These are phyloP conservation scores for Nematocida homosporus DNA, from an alignment of 371 early-diverging fungal species.

Conservation along the genomic window DNA sequence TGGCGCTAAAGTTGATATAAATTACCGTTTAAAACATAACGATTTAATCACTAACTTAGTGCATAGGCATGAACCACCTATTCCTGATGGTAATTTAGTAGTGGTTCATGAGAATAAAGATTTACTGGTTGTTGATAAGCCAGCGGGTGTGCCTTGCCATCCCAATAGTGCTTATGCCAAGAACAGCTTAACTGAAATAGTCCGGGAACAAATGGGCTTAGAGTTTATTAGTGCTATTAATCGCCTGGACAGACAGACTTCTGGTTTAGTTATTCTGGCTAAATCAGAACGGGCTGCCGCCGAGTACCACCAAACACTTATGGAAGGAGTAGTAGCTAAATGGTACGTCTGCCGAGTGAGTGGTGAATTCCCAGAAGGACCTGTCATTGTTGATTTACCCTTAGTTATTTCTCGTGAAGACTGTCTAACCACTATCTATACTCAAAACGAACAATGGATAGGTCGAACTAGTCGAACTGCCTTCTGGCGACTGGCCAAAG, in stretches of 20 bases:
- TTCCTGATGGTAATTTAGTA: constrained; percentile 55
- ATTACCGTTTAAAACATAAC: constrained; percentile 55
- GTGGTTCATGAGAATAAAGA: constrained; percentile 60
- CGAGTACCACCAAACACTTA: constrained; percentile 56
- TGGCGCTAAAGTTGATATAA: constrained; percentile 38
- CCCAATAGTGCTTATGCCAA: constrained; percentile 66
- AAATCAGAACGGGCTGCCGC: constrained; percentile 45
- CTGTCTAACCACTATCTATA: constrained; percentile 38
- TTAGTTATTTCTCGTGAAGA: constrained; percentile 48
- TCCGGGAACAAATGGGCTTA: constrained; percentile 54
- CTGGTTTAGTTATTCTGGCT: constrained; percentile 68
- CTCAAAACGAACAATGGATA: background rate
- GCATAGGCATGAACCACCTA: constrained; percentile 67
- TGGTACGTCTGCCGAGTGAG: constrained; percentile 66
- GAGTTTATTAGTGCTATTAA: constrained; percentile 60
- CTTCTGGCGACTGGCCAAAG: constrained; percentile 57
- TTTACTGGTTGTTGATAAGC: constrained; percentile 67
- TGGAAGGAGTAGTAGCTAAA: constrained; percentile 58
- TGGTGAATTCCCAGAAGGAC: constrained; percentile 63
- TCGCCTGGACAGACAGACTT: constrained; percentile 68
- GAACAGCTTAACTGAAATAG: constrained; percentile 61
- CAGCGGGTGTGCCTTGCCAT: constrained; percentile 68
- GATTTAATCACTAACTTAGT: constrained; percentile 67
- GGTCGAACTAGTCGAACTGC: constrained; percentile 64
- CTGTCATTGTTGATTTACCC: constrained; percentile 53